These are phyloP conservation scores for Phytophthora crassamura DNA, from an alignment of 352 stramenopile species.

Conservation along the genomic window DNA sequence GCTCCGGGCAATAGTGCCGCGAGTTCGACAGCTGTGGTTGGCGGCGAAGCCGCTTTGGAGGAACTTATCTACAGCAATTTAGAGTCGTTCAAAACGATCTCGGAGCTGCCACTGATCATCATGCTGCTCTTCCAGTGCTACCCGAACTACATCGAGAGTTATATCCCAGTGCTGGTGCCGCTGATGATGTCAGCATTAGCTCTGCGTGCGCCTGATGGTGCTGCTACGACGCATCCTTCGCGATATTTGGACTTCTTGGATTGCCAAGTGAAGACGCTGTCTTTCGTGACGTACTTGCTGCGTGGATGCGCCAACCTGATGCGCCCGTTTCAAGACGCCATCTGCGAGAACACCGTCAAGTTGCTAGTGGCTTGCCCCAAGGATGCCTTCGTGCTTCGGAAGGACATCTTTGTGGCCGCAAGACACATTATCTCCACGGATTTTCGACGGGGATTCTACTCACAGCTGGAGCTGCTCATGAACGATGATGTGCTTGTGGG, in stretches of 20 bases:
- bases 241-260: slow-evolving; percentile 93
- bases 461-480: slow-evolving; percentile 95
- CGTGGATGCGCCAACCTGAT: slow-evolving; percentile 93
- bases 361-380: slow-evolving; percentile 95
- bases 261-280: slow-evolving; percentile 98
- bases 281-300: slow-evolving; percentile 98
- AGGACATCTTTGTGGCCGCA: slow-evolving; percentile 97
- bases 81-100: slow-evolving; percentile 96
- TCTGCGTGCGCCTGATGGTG: slow-evolving; percentile 76
- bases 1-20: slow-evolving; percentile 18
- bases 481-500: slow-evolving; percentile 96
- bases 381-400: slow-evolving; percentile 94
- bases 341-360: slow-evolving; percentile 95
- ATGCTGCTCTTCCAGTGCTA: slow-evolving; percentile 99
- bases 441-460: slow-evolving; percentile 97
- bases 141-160: slow-evolving; percentile 95
- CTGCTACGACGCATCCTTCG: slow-evolving; percentile 61
- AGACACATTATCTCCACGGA: slow-evolving; percentile 98
- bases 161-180: slow-evolving; percentile 95
- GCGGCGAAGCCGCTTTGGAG: slow-evolving; percentile 27
- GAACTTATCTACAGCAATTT: slow-evolving; percentile 82
- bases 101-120: slow-evolving; percentile 97
- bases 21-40: slow-evolving; percentile 6
- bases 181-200: slow-evolving; percentile 97
- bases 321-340: slow-evolving; percentile 94